Percentiles rank a stretch among this genome's conserved stretches.
These are phyloP conservation scores for Malania oleifera DNA, from an alignment of 164 flowering plant species.

Conservation along the genomic window DNA sequence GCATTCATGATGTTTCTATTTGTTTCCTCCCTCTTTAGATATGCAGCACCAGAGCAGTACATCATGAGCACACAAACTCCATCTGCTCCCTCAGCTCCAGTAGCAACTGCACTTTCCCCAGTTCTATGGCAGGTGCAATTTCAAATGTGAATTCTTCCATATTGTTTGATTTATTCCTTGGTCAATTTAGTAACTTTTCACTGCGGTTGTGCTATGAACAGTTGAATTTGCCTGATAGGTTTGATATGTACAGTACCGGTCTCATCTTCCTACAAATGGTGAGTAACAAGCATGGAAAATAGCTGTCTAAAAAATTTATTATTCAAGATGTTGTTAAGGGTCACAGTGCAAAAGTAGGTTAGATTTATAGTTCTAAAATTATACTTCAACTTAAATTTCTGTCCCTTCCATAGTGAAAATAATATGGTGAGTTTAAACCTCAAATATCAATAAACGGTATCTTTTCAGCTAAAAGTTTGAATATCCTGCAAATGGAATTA, in stretches of 20 bases:
- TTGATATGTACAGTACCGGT: constrained; percentile 93
- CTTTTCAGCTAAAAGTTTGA: not conserved
- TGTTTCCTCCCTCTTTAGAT: constrained; percentile 36
- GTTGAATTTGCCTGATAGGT: constrained; percentile 93
- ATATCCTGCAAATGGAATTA: not conserved
- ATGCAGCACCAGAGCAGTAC: constrained; percentile 98
- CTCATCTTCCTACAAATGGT: constrained; percentile 96
- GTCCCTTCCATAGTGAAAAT: too few relatives aligned
- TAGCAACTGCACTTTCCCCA: constrained; percentile 93
- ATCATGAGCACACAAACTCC: constrained; percentile 99
- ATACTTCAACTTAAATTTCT: too few relatives aligned
- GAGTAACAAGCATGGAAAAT: constrained; percentile 14
- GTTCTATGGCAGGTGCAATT: constrained; percentile 88
- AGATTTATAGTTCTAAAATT: too few relatives aligned
- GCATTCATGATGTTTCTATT: constrained; percentile 1
- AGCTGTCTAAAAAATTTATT: too few relatives aligned
- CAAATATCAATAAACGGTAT: not conserved
- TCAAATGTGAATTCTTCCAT: not conserved
- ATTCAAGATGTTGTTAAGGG: too few relatives aligned
- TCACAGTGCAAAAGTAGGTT: too few relatives aligned
- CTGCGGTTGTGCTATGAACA: constrained; percentile 29
- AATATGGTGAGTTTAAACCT: too few relatives aligned
- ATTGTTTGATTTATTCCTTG: constrained; percentile 8
- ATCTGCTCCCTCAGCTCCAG: constrained; percentile 95
- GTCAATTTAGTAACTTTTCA: not conserved